Percentiles rank a stretch among this genome's conserved stretches.
Conservation (phyloP, 2,329 filamentous ascomycete genomes). For the Monosporascus sp. region DNA sequence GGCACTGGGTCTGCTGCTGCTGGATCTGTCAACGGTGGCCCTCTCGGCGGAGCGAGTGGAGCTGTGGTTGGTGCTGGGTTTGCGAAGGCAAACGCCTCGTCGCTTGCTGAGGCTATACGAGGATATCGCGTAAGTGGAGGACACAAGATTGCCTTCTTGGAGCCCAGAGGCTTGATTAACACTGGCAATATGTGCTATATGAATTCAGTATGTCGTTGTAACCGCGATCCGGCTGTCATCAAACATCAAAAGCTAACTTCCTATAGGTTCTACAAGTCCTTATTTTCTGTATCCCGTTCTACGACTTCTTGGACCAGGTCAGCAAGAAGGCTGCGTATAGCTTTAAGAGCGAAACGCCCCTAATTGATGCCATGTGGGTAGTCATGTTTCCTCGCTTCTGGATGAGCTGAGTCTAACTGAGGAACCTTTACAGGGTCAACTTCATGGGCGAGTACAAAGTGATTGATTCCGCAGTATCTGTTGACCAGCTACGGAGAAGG, state of each 20-base stretch:
- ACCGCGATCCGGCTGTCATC: no score
- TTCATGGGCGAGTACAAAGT: conserved; percentile 90
- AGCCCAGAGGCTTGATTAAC: conserved; percentile 90
- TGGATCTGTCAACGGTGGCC: conserved; percentile 17
- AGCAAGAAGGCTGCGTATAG: conserved; percentile 78
- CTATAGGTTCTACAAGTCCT: conserved; percentile 85
- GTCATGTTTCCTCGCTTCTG: not conserved
- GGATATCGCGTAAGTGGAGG: conserved; percentile 63
- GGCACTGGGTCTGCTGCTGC: conserved; percentile 16
- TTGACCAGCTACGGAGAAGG: conserved; percentile 65
- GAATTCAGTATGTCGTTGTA: conserved; percentile 76
- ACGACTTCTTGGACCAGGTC: conserved; percentile 84
- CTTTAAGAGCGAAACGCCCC: conserved; percentile 90
- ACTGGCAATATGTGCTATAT: conserved; percentile 99
- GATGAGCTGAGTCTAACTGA: conserved; percentile 1
- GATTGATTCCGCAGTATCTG: conserved; percentile 70
- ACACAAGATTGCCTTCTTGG: conserved; percentile 72
- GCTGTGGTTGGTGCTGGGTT: conserved; percentile 28
- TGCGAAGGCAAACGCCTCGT: conserved; percentile 35
- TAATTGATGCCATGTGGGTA: conserved; percentile 87
- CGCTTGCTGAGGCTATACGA: conserved; percentile 59
- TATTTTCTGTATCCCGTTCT: conserved; percentile 90
- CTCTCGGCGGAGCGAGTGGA: conserved; percentile 16
- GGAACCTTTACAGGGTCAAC: conserved; percentile 63
- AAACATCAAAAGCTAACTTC: conserved; percentile 19